Conservation (phyloP, 2,329 filamentous ascomycete species). For the Neofusicoccum ribis region DNA sequence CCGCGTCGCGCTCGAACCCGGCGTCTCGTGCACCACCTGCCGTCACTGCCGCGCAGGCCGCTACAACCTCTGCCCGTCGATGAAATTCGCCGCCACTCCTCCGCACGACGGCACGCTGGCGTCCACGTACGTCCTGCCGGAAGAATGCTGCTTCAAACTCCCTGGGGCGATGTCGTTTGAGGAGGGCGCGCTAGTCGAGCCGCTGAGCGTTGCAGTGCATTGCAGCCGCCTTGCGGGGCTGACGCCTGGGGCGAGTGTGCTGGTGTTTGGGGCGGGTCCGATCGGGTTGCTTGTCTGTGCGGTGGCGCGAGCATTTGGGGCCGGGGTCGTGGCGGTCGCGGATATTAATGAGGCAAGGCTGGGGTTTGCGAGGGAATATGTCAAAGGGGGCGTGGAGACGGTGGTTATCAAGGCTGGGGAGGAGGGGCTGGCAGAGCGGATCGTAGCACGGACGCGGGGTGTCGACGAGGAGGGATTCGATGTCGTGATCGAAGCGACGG, state of each 20-base stretch:
- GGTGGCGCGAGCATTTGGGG: conserved; percentile 62
- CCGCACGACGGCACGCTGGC: conserved; percentile 44
- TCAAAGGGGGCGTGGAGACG: conserved; percentile 48
- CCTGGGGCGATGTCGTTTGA: conserved; percentile 41
- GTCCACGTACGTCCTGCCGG: conserved; percentile 42
- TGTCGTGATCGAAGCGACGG: conserved; percentile 27
- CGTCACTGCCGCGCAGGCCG: conserved; percentile 42
- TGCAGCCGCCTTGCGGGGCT: conserved; percentile 74
- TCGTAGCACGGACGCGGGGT: not conserved
- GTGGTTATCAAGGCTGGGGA: conserved; percentile 41
- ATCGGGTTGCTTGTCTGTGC: conserved; percentile 52
- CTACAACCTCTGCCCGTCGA: conserved; percentile 44
- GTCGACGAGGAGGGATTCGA: conserved; percentile 20
- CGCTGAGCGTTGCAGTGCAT: conserved; percentile 82
- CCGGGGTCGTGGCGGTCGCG: conserved; percentile 63
- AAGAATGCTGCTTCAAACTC: conserved; percentile 44
- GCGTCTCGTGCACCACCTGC: conserved; percentile 39
- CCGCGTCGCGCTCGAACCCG: conserved; percentile 25
- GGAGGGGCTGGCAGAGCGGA: conserved; percentile 4
- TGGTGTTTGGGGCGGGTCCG: conserved; percentile 84
- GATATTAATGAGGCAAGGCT: conserved; percentile 60
- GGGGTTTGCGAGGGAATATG: conserved; percentile 58
- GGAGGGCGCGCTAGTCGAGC: conserved; percentile 47
- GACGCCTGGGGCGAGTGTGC: conserved; percentile 71
- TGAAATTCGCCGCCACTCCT: conserved; percentile 45